Evolutionary conservation across 2,329 filamentous ascomycete genomes (phyloP).

Genomic region (Leptodontidium sp.): DNA sequence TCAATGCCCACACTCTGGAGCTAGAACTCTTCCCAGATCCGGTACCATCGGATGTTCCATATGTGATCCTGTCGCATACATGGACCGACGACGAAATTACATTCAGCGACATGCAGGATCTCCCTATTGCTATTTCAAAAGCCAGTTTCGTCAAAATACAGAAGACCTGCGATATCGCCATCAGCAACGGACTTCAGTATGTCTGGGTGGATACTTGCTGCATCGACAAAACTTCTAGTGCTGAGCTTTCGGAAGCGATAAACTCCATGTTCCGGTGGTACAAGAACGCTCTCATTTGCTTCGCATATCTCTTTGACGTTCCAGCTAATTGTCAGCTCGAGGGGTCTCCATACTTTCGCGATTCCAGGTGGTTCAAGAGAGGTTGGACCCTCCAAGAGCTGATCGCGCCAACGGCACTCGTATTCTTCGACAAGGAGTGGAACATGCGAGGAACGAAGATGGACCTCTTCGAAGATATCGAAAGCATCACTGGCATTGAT

Average conservation of each 20-base stretch:
- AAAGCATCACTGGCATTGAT: constrained; percentile 8
- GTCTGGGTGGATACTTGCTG: constrained; percentile 35
- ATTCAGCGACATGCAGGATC: constrained; percentile 17
- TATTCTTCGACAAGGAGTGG: constrained; percentile 22
- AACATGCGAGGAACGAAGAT: constrained; percentile 19
- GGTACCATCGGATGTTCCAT: constrained; percentile 23
- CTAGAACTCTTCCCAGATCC: not conserved
- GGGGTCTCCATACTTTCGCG: not conserved
- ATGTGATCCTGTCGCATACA: constrained; percentile 48
- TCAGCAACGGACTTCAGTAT: constrained; percentile 22
- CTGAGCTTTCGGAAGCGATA: constrained; percentile 32
- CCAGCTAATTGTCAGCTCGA: not conserved
- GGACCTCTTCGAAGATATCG: constrained; percentile 10
- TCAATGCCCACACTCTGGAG: not conserved
- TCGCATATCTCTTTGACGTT: constrained; percentile 16
- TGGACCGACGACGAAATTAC: constrained; percentile 37
- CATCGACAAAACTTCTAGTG: constrained; percentile 31
- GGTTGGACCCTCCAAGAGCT: constrained; percentile 16
- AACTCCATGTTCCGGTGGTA: constrained; percentile 29
- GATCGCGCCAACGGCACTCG: constrained; percentile 20
- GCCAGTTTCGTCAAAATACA: constrained; percentile 26
- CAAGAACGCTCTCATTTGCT: constrained; percentile 17
- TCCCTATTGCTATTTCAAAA: not conserved
- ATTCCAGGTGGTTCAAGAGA: not conserved
- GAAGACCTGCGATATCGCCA: constrained; percentile 3